A percentile compares a stretch with the other conserved stretches of the same genome.
These are phyloP conservation scores for Pichia gijzeniarum DNA, from an alignment of 805 yeast genomes.

Conservation along the genomic window DNA sequence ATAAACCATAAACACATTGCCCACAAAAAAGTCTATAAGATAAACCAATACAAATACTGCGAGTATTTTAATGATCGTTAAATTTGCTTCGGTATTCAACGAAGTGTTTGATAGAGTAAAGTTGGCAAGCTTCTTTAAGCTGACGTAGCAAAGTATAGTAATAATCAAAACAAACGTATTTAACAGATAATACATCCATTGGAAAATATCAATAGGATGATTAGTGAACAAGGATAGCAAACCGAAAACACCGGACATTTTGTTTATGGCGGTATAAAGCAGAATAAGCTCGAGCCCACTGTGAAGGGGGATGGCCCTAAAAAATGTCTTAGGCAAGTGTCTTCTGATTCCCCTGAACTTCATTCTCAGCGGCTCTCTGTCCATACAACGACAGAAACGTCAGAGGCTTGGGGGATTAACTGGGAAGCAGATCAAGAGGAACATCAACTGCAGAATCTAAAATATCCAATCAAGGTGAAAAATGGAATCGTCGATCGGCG, in stretches of 20 bases:
- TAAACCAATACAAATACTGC: slow-evolving; percentile 61
- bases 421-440: too few species aligned
- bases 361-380: not conserved
- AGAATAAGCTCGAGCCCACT: slow-evolving; percentile 81
- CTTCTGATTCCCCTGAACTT: not conserved
- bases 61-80: slow-evolving; percentile 40
- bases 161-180: slow-evolving; percentile 60
- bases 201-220: slow-evolving; percentile 75
- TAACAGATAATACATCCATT: slow-evolving; percentile 70
- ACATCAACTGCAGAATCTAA: too few species aligned
- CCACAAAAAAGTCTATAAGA: slow-evolving; percentile 58
- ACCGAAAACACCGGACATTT: slow-evolving; percentile 86
- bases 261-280: slow-evolving; percentile 73
- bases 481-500: too few species aligned
- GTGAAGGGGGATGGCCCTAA: slow-evolving; percentile 71
- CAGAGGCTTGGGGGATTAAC: too few species aligned
- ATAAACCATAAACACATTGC: slow-evolving; percentile 63
- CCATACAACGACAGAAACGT: too few species aligned
- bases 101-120: slow-evolving; percentile 24
- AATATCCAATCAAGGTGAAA: too few species aligned
- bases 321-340: slow-evolving; percentile 42
- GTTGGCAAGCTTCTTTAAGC: not conserved
- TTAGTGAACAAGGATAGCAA: slow-evolving; percentile 81
- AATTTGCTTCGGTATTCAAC: slow-evolving; percentile 38
- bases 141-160: slow-evolving; percentile 27